Base-by-base conservation (phyloP, 805 yeast genomes). In the Metschnikowia proteae region DNA sequence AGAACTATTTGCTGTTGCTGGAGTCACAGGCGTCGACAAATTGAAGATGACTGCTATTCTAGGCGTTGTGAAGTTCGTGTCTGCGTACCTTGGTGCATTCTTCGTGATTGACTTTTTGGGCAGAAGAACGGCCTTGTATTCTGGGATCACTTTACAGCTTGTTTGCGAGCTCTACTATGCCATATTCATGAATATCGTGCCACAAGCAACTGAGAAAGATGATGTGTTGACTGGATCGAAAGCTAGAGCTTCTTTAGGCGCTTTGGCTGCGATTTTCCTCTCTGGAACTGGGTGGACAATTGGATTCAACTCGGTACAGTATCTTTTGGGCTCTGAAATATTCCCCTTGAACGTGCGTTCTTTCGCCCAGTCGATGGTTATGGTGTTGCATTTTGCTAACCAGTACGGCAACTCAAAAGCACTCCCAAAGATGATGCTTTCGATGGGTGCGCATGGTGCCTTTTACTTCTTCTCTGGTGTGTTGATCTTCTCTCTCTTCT, bases 331-430 rank as follows among this genome's bases (percentile, higher is more conserved):
- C 50, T 71, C 83, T 3, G 84, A 80, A 58, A 70, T 80, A 46
- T 71, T 79, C 58, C 84, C 84, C 23, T 62, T 79, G 56, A 68
- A 74, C 48, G 67, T 75, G 33, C 69, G 83, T 52, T 71, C 74
- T 33, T 63, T 76, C 53, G 82, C 79, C 27, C 75, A 78, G 40
- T 71, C 81, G 3, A 50, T 75, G 26, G 70, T 76, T 52, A 80
- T 80, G 84, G 73, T 71, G 3, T 70, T 79, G 60, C 84, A 80
- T 58, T 80, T 75, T 56, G 75, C 76, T 28, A 78, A 77, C 63
- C 84, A 80, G 59, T 80, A 73, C 55, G 82, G 81, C 56, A 79
- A 78, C 62, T 71, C 82, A 30, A 78, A 76, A 59, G 82, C 83
- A 1, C 59, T 78, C 36, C 82, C 84, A 13, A 61, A 69, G 39